These are phyloP conservation scores for Sporisorium graminicola DNA, from an alignment of 1,284 basidiomycete species.

Conservation along the genomic window DNA sequence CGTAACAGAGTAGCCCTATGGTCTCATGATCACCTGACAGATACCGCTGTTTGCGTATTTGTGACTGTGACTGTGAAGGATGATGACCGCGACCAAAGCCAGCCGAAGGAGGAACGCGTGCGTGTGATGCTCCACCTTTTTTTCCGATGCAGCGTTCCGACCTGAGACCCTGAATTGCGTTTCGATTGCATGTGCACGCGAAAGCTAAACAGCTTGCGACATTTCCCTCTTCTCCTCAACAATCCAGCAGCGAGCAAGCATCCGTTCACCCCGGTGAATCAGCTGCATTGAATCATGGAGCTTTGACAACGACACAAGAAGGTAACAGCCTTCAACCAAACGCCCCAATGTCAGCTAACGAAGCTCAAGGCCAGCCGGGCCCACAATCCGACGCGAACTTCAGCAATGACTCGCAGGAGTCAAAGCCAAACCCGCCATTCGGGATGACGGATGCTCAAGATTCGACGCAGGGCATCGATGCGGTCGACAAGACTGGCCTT, in stretches of 20 bases:
- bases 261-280: too few relatives aligned
- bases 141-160: background rate
- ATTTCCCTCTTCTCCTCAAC: background rate
- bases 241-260: background rate
- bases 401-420: background rate
- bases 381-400: background rate
- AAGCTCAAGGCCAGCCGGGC: background rate
- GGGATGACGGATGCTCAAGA: constrained; percentile 1
- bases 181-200: background rate
- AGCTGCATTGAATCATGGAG: background rate
- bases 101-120: background rate
- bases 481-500: background rate
- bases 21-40: background rate
- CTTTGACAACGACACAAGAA: constrained; percentile 7
- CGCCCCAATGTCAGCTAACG: background rate
- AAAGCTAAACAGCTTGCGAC: too few relatives aligned
- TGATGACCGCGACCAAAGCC: too few relatives aligned
- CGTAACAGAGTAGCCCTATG: background rate
- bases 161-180: constrained; percentile 1
- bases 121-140: constrained; percentile 6
- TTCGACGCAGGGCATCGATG: background rate
- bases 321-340: background rate
- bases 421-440: background rate
- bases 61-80: too few relatives aligned
- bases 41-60: background rate